Base-by-base conservation (phyloP, 2,329 filamentous ascomycete species). In the Paraconiothyrium sp. region DNA sequence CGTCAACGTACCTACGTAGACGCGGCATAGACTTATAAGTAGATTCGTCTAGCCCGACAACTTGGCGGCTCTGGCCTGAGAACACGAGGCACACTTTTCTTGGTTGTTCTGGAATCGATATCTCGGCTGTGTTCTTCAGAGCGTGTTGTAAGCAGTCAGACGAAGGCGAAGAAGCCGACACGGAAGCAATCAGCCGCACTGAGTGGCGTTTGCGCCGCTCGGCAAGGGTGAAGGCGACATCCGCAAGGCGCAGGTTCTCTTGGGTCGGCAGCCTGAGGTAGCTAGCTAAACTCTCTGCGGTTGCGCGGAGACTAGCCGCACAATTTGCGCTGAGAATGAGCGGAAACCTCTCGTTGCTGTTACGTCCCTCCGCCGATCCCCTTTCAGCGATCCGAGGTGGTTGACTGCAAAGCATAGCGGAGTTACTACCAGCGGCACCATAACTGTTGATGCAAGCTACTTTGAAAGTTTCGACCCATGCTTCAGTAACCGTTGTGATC, bases 391-490 rank as follows among this genome's bases (percentile, higher is more conserved):
- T 11, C 16, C 27, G 22, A 2, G 32, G 2, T 1, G 59, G 39
- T 37, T 69, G 32, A 16, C n/a, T 46, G 6, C 64, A 50, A 3
- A 71, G 32, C 47, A 73, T 50, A 0, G 63, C 34, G 3, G 70
- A 64, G 46, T 73, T 75, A 30, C 51, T 60, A 2, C 71, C 71
- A 2, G 58, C 46, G 14, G 71, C 71, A 3, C 71, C 71, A 43
- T 72, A 72, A 47, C 63, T 72, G 52, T 72, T 74, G 22, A 75
- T 60, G 1, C 62, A 39, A 0, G 71, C 69, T 4, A 56, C 47
- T 20, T 54, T 60, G 35, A 46, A 52, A 0, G 43, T 11, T 1
- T 51, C 51, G 14, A 64, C 20, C 69, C 71, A 74, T 3, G 51
- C 35, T 49, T 48, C 37, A 10, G 56, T 9, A 1, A 14, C 13